These are phyloP conservation scores for Aspergillus unguis DNA, from an alignment of 2,329 filamentous ascomycete species.

Conservation along the genomic window DNA sequence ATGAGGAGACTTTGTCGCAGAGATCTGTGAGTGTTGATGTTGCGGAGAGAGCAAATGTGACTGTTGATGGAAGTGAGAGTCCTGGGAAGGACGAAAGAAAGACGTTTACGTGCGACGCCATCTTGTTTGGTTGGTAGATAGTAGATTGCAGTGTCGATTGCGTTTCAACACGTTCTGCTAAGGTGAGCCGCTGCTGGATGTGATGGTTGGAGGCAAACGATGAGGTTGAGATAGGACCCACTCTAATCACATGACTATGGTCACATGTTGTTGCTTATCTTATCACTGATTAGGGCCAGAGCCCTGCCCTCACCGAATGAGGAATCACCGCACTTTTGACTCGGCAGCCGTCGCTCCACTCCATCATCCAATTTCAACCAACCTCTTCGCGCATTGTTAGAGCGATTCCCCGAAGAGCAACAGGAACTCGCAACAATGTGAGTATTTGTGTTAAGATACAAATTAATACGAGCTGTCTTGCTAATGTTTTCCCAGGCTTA, in stretches of 20 bases:
- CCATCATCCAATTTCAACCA: slow-evolving; percentile 35
- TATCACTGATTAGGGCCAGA: slow-evolving; percentile 26
- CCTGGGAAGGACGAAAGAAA: slow-evolving; percentile 82
- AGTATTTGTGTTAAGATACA: slow-evolving; percentile 16
- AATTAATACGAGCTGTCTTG: slow-evolving; percentile 12
- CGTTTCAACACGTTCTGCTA: neutral
- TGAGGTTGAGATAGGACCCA: slow-evolving; percentile 7
- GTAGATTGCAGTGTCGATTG: too few species aligned
- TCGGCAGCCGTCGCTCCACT: slow-evolving; percentile 32
- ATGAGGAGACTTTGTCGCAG: slow-evolving; percentile 56
- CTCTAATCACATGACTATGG: slow-evolving; percentile 10
- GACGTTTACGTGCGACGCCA: slow-evolving; percentile 69
- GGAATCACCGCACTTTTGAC: slow-evolving; percentile 38
- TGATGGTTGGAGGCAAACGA: slow-evolving; percentile 13
- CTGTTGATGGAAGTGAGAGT: slow-evolving; percentile 74
- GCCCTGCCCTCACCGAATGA: slow-evolving; percentile 29
- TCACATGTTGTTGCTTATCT: slow-evolving; percentile 8
- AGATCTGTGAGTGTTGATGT: slow-evolving; percentile 66
- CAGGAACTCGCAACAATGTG: slow-evolving; percentile 55
- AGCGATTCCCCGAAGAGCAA: slow-evolving; percentile 54
- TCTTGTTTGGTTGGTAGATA: slow-evolving; percentile 30
- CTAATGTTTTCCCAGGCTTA: slow-evolving; percentile 64
- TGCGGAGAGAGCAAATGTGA: slow-evolving; percentile 69
- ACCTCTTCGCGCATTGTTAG: slow-evolving; percentile 43
- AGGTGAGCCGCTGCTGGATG: neutral